Conservation (phyloP, 208 protist genomes). For the Leishmania gerbilli region DNA sequence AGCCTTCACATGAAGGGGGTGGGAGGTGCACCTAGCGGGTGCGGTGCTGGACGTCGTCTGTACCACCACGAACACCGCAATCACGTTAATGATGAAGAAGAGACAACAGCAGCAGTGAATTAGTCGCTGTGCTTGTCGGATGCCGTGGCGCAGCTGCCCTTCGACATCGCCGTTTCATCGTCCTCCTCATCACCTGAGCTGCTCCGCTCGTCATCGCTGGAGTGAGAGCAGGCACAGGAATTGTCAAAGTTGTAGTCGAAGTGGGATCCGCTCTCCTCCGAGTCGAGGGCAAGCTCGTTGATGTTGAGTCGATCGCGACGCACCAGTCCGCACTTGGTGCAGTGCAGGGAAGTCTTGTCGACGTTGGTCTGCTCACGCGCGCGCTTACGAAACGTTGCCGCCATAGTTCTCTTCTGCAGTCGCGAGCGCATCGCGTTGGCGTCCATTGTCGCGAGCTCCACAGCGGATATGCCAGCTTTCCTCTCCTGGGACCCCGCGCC, state of each 20-base stretch:
- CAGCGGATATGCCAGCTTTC: conserved; percentile 31
- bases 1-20: background rate
- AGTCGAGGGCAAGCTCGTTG: conserved; percentile 87
- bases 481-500: background rate
- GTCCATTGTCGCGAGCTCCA: conserved; percentile 67
- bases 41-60: background rate
- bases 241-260: conserved; percentile 93
- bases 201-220: conserved; percentile 53
- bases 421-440: conserved; percentile 69
- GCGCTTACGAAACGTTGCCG: conserved; percentile 63
- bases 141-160: background rate
- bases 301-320: conserved; percentile 87
- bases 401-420: conserved; percentile 51
- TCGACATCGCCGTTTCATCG: conserved; percentile 8
- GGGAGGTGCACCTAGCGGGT: background rate
- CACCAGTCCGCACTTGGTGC: conserved; percentile 80
- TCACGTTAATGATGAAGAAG: background rate
- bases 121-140: background rate
- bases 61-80: background rate
- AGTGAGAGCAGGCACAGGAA: conserved; percentile 72
- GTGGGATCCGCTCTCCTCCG: conserved; percentile 86
- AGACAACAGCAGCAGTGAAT: background rate
- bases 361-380: conserved; percentile 76
- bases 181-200: conserved; percentile 34
- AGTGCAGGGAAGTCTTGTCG: conserved; percentile 83